phyloP scores from a whole-genome alignment of 2,329 filamentous ascomycete genomes.

The Xylaria arbuscula region DNA sequence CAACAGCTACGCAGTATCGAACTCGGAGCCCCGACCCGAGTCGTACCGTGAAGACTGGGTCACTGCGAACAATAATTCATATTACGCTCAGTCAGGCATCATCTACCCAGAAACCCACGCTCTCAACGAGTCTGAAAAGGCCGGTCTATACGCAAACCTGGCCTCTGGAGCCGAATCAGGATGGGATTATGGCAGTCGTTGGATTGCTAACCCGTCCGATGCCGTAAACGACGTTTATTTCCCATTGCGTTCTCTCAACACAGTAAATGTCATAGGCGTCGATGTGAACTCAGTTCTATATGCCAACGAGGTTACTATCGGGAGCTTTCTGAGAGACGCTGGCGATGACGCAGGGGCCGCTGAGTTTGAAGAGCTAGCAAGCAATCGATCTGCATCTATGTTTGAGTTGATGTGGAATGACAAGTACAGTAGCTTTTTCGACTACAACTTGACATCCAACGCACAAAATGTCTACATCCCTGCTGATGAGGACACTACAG shows the following conservation, averaged over 20 bases:
- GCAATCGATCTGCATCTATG: conserved; percentile 69
- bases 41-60: conserved; percentile 74
- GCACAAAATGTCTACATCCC: conserved; percentile 67
- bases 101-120: conserved; percentile 64
- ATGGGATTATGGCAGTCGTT: conserved; percentile 72
- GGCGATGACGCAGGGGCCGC: conserved; percentile 63
- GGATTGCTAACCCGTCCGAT: conserved; percentile 67
- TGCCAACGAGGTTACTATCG: conserved; percentile 70
- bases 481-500: conserved; percentile 58
- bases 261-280: conserved; percentile 67
- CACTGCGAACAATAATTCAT: conserved; percentile 73
- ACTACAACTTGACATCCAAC: conserved; percentile 72
- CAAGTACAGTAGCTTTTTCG: conserved; percentile 72
- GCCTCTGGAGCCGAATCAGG: conserved; percentile 74
- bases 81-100: conserved; percentile 67
- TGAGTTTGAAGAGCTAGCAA: conserved; percentile 62
- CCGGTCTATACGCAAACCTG: conserved; percentile 68
- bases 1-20: conserved; percentile 66
- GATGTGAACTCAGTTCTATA: conserved; percentile 77
- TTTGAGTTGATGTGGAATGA: conserved; percentile 72
- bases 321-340: conserved; percentile 62
- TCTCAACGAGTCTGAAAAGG: conserved; percentile 65
- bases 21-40: conserved; percentile 74
- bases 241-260: conserved; percentile 72
- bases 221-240: conserved; percentile 71